These are phyloP conservation scores for Capsicum rhomboideum DNA, from an alignment of 257 asterid species.

Conservation along the genomic window DNA sequence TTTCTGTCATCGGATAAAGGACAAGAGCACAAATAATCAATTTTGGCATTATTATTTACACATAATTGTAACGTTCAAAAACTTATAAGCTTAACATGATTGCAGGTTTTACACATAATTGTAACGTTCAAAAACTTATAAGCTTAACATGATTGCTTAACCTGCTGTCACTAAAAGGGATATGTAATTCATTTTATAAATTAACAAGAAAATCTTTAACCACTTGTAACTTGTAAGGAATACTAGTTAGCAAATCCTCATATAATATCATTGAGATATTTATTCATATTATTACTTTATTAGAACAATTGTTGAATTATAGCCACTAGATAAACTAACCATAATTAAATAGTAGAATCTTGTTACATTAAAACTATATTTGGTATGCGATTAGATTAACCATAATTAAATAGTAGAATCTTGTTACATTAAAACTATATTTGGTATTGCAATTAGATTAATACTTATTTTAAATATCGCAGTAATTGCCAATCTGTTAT, in stretches of 20 bases:
- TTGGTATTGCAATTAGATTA: neutral
- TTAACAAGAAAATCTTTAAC: neutral
- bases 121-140: no score
- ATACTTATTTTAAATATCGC: neutral
- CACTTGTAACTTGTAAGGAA: neutral
- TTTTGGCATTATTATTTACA: no score
- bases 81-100: no score
- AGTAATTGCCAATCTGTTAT: neutral
- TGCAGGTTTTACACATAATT: no score
- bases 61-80: no score
- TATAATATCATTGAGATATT: neutral
- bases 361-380: neutral
- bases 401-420: neutral
- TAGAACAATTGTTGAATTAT: neutral
- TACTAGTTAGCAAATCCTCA: neutral
- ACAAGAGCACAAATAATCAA: no score
- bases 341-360: neutral
- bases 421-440: neutral
- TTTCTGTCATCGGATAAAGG: no score
- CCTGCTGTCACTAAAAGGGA: neutral
- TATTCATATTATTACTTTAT: neutral
- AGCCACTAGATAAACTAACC: neutral
- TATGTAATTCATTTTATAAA: no score
- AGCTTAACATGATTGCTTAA: no score
- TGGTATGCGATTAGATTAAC: neutral